Conservation (phyloP, 805 yeast species). For the Clavispora carvajalis region DNA sequence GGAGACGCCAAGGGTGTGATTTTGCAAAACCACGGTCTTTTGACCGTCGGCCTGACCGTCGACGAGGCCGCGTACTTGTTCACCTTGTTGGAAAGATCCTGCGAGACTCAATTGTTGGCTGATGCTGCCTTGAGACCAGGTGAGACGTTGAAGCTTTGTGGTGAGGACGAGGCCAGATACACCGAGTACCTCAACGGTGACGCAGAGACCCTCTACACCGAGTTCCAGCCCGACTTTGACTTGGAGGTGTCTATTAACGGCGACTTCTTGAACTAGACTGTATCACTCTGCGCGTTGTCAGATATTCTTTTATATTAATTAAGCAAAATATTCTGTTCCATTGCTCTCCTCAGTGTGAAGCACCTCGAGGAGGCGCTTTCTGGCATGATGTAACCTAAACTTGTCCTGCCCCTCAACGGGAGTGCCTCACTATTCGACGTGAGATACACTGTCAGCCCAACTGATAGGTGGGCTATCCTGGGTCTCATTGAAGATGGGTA, state of each 20-base stretch:
- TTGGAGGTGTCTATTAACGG: conserved; percentile 22
- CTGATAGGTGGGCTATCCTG: too few relatives aligned
- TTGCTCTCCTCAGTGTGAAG: too few relatives aligned
- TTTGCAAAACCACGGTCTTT: conserved; percentile 67
- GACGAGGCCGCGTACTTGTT: conserved; percentile 72
- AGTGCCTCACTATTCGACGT: too few relatives aligned
- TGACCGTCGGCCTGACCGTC: conserved; percentile 65
- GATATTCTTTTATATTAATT: too few relatives aligned
- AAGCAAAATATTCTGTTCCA: too few relatives aligned
- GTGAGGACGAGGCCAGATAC: conserved; percentile 62
- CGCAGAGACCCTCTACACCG: conserved; percentile 64
- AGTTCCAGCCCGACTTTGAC: conserved; percentile 68
- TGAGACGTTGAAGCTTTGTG: conserved; percentile 39
- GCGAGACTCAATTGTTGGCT: conserved; percentile 61
- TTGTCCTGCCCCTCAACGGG: too few relatives aligned
- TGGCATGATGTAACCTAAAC: too few relatives aligned
- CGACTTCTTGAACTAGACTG: conserved; percentile 18
- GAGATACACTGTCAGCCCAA: too few relatives aligned
- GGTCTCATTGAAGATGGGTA: too few relatives aligned
- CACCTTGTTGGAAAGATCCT: conserved; percentile 56
- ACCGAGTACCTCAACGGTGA: conserved; percentile 58
- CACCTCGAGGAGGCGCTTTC: too few relatives aligned
- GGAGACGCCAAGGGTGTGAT: conserved; percentile 57
- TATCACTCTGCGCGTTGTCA: too few relatives aligned
- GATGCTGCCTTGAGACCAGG: conserved; percentile 47